Evolutionary conservation across 345 rosid species (phyloP).

Genomic region (Adansonia digitata): DNA sequence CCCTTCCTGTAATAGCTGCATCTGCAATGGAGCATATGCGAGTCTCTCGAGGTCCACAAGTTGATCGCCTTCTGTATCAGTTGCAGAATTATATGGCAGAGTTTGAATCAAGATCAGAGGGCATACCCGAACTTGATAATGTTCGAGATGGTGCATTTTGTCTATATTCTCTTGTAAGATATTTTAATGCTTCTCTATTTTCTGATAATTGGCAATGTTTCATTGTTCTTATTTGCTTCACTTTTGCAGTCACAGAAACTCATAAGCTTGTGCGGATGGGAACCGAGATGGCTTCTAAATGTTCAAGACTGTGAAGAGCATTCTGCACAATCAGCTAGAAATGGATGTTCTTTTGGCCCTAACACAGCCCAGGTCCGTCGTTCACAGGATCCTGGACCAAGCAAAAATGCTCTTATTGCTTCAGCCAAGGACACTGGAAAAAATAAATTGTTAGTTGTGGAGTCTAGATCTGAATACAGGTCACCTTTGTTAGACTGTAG

Average conservation of each 20-base stretch:
- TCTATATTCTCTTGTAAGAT: constrained; percentile 65
- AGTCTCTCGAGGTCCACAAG: constrained; percentile 47
- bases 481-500: constrained; percentile 91
- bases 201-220: constrained; percentile 8
- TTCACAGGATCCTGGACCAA: constrained; percentile 60
- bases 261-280: constrained; percentile 98
- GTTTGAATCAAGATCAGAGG: constrained; percentile 56
- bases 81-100: constrained; percentile 49
- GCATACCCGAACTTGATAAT: constrained; percentile 44
- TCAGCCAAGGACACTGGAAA: constrained; percentile 72
- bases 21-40: constrained; percentile 78
- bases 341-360: constrained; percentile 75
- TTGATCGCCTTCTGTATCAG: constrained; percentile 71
- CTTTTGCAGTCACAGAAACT: constrained; percentile 75
- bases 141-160: constrained; percentile 49
- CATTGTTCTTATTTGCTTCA: constrained; percentile 6
- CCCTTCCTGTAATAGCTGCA: constrained; percentile 72
- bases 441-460: constrained; percentile 56
- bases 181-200: constrained; percentile 2
- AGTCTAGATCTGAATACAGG: constrained; percentile 70
- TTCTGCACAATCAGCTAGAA: constrained; percentile 94
- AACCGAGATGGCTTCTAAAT: constrained; percentile 90
- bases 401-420: constrained; percentile 65
- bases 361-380: constrained; percentile 43
- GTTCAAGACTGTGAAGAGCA: constrained; percentile 98